A percentile compares a stretch with the other conserved stretches of the same genome.
Conservation (phyloP, 164 flowering plant species). For the Sedum album region DNA sequence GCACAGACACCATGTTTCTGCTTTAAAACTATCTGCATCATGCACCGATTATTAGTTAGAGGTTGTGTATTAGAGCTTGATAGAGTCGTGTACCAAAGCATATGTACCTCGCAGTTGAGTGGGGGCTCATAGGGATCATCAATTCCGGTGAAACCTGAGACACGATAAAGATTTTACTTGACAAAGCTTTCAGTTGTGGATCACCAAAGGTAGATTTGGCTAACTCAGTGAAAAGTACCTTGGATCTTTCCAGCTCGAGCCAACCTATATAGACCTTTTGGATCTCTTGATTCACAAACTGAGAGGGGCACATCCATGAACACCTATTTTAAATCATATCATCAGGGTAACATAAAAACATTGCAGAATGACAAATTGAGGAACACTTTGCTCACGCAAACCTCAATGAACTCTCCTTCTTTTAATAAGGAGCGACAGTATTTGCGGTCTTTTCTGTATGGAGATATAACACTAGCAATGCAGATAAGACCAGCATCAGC, state of each 20-base stretch:
- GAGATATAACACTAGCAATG: slow-evolving; percentile 92
- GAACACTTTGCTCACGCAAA: slow-evolving; percentile 9
- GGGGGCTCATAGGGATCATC: slow-evolving; percentile 48
- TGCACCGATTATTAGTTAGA: not conserved
- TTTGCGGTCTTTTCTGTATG: slow-evolving; percentile 79
- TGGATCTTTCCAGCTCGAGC: slow-evolving; percentile 68
- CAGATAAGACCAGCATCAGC: slow-evolving; percentile 95
- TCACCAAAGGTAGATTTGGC: not conserved
- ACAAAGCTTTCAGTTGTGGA: not conserved
- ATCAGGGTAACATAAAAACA: not conserved
- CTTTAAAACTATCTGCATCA: not conserved
- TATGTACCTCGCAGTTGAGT: slow-evolving; percentile 28
- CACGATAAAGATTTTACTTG: not conserved
- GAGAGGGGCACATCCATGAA: slow-evolving; percentile 79
- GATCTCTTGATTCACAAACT: slow-evolving; percentile 84
- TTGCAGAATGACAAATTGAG: not conserved
- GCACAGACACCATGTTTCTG: not conserved
- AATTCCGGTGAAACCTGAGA: slow-evolving; percentile 40
- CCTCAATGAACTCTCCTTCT: slow-evolving; percentile 88
- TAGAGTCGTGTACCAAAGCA: not conserved
- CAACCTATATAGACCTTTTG: slow-evolving; percentile 52
- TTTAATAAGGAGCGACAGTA: slow-evolving; percentile 72
- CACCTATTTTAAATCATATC: slow-evolving; percentile 33
- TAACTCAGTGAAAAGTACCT: slow-evolving; percentile 35
- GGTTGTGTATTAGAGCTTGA: not conserved